A percentile compares a stretch with the other conserved stretches of the same genome.
Evolutionary conservation across 768 basidiomycete species (phyloP).

Genomic region (Hypsizygus marmoreus): DNA sequence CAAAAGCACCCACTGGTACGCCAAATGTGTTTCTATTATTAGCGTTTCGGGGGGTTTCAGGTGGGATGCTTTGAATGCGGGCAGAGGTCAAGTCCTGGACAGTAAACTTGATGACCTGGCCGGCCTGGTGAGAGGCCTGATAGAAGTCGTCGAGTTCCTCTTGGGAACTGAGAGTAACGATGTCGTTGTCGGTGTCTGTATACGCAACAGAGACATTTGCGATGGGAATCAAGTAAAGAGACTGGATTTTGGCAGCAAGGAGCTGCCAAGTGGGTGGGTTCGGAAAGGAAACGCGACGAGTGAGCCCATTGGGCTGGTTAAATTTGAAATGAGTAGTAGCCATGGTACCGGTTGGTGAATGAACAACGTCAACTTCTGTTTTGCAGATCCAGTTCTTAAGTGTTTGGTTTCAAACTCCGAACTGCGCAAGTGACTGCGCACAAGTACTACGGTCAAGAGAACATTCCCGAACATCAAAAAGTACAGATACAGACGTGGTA

Average conservation of each 20-base stretch:
- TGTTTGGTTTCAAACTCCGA: conserved; percentile 19
- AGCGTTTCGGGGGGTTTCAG: conserved; percentile 31
- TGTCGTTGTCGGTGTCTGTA: conserved; percentile 70
- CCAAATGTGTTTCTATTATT: conserved; percentile 63
- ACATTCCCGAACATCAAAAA: background rate
- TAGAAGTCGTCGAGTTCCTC: conserved; percentile 81
- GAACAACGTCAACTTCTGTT: no score
- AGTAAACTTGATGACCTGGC: conserved; percentile 53
- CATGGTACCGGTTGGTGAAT: conserved; percentile 38
- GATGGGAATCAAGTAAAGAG: conserved; percentile 52
- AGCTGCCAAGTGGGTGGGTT: conserved; percentile 38
- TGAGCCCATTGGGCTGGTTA: conserved; percentile 53
- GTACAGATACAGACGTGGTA: conserved; percentile 5
- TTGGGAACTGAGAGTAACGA: conserved; percentile 75
- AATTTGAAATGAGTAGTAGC: conserved; percentile 66
- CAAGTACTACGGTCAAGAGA: background rate
- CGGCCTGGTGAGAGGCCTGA: conserved; percentile 29
- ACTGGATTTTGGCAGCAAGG: conserved; percentile 45
- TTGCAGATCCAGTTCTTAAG: no score
- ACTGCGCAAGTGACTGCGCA: conserved; percentile 20
- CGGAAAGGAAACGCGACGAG: conserved; percentile 60
- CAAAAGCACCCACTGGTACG: conserved; percentile 41
- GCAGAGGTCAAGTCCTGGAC: conserved; percentile 60
- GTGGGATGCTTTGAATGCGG: conserved; percentile 30
- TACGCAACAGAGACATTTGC: conserved; percentile 70